Conservation (phyloP, 768 basidiomycete genomes). For the Suillus occidentalis region DNA sequence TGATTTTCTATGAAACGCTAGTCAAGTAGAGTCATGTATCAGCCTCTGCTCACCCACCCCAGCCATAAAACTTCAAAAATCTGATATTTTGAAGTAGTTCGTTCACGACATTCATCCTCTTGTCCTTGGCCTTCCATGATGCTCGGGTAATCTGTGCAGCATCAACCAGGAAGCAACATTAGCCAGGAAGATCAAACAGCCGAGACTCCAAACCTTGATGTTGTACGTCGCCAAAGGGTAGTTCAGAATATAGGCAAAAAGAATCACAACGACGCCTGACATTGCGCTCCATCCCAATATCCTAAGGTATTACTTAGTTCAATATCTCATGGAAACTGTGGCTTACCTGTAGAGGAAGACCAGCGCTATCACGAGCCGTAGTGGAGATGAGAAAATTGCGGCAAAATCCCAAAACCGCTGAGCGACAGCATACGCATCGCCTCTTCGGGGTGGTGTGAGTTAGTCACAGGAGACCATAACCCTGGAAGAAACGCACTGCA, state of each 20-base stretch:
- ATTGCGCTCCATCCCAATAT: slow-evolving; percentile 79
- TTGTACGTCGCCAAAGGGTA: slow-evolving; percentile 68
- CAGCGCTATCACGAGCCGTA: slow-evolving; percentile 64
- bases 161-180: background rate
- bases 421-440: slow-evolving; percentile 68
- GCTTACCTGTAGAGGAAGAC: slow-evolving; percentile 72
- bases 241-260: slow-evolving; percentile 62
- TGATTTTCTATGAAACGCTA: slow-evolving; percentile 44
- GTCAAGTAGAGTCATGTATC: background rate
- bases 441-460: slow-evolving; percentile 38
- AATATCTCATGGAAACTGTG: background rate
- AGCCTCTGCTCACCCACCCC: slow-evolving; percentile 46
- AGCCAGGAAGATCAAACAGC: background rate
- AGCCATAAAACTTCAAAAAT: slow-evolving; percentile 75
- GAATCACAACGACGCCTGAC: slow-evolving; percentile 64
- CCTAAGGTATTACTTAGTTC: slow-evolving; percentile 33
- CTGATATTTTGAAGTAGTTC: slow-evolving; percentile 76
- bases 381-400: slow-evolving; percentile 58
- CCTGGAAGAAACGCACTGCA: slow-evolving; percentile 52
- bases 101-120: slow-evolving; percentile 68
- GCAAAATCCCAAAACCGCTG: slow-evolving; percentile 76
- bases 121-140: slow-evolving; percentile 65
- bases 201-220: slow-evolving; percentile 48
- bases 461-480: slow-evolving; percentile 6
- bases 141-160: slow-evolving; percentile 49